phyloP scores from a whole-genome alignment of 2,329 filamentous ascomycete species.

The Fusarium sp. region DNA sequence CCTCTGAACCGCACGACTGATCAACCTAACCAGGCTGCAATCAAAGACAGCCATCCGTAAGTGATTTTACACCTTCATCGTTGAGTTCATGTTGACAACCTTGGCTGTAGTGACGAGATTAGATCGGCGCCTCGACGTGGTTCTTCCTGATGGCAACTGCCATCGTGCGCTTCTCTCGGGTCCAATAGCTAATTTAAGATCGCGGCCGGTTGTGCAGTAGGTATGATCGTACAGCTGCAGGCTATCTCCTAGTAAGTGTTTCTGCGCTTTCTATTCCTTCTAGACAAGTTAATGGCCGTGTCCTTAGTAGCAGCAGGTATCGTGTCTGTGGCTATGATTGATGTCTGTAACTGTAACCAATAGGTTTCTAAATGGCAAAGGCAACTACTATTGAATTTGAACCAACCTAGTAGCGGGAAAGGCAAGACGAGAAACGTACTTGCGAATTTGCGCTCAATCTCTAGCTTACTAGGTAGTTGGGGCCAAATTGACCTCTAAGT shows the following conservation, averaged over 20 bases:
- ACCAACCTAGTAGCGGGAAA: not conserved
- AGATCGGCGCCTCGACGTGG: not conserved
- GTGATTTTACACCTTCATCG: not conserved
- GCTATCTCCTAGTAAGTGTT: not conserved
- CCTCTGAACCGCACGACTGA: not conserved
- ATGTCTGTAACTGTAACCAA: too few species aligned
- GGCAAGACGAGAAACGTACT: not conserved
- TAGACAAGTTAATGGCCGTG: not conserved
- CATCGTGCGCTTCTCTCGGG: not conserved
- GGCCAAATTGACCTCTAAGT: not conserved
- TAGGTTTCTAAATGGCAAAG: not conserved
- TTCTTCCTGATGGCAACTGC: not conserved
- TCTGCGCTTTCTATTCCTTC: not conserved
- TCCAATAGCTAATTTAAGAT: not conserved
- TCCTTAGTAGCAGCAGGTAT: not conserved
- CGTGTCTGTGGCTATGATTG: too few species aligned
- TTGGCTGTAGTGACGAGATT: not conserved
- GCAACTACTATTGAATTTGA: not conserved
- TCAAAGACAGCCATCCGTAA: not conserved
- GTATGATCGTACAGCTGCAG: not conserved
- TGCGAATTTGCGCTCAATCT: not conserved
- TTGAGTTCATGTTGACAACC: fast-evolving
- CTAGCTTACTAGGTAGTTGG: not conserved
- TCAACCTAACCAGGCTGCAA: not conserved
- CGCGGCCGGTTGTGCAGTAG: not conserved